Conservation (phyloP, 768 basidiomycete species). For the Phanerochaete sordida region DNA sequence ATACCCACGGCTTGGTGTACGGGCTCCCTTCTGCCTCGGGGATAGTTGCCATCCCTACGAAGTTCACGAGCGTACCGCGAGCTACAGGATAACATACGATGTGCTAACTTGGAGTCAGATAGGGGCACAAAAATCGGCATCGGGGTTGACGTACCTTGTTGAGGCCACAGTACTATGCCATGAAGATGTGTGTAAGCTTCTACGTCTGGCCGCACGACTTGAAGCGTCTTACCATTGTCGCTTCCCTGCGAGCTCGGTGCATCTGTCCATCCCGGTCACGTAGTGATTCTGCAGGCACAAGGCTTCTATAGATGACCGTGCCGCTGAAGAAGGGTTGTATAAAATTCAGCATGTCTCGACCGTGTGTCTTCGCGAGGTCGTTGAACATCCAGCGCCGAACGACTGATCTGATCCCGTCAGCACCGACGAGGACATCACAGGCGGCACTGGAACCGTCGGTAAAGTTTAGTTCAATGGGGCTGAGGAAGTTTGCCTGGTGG, state of each 20-base stretch:
- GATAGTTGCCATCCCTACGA: slow-evolving; percentile 40
- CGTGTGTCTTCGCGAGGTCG: slow-evolving; percentile 15
- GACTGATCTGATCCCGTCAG: slow-evolving; percentile 30
- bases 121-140: too few relatives aligned
- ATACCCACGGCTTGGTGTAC: slow-evolving; percentile 24
- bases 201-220: not conserved
- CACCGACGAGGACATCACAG: slow-evolving; percentile 31
- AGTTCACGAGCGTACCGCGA: slow-evolving; percentile 39
- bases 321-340: slow-evolving; percentile 46
- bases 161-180: slow-evolving; percentile 43
- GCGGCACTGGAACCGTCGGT: slow-evolving; percentile 22
- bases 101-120: slow-evolving; percentile 28
- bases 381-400: slow-evolving; percentile 31
- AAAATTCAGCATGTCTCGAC: slow-evolving; percentile 26
- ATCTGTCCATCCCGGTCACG: slow-evolving; percentile 14
- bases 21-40: slow-evolving; percentile 29
- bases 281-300: slow-evolving; percentile 39
- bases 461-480: slow-evolving; percentile 18
- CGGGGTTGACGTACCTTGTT: slow-evolving; percentile 32
- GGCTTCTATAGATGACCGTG: slow-evolving; percentile 41
- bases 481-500: not conserved
- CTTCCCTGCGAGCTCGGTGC: slow-evolving; percentile 31
- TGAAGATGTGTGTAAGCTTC: not conserved
- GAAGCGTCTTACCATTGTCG: slow-evolving; percentile 40
- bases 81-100: slow-evolving; percentile 48